A percentile compares a stretch with the other conserved stretches of the same genome.
phyloP scores from a whole-genome alignment of 1,284 basidiomycete species.

The Cystobasidium slooffiae region DNA sequence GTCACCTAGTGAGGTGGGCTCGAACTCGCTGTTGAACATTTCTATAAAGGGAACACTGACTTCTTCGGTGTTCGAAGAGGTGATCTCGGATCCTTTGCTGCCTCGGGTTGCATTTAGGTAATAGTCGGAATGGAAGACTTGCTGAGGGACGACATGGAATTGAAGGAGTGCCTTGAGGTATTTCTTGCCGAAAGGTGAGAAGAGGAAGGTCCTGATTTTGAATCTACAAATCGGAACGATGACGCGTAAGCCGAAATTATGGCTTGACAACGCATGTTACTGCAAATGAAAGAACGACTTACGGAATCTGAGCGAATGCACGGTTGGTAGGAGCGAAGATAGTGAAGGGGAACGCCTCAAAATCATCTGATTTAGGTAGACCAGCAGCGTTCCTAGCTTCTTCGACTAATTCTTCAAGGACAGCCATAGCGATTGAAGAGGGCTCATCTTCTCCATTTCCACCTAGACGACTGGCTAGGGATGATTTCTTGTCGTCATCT shows the following conservation, averaged over 20 bases:
- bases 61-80: constrained; percentile 17
- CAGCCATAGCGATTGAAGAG: constrained; percentile 27
- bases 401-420: constrained; percentile 33
- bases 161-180: constrained; percentile 51
- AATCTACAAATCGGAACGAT: constrained; percentile 18
- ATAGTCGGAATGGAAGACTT: constrained; percentile 52
- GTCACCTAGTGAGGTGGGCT: constrained; percentile 35
- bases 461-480: constrained; percentile 16
- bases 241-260: not conserved
- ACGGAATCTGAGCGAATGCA: constrained; percentile 45
- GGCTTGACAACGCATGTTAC: not conserved
- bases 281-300: not conserved
- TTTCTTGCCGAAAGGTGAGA: constrained; percentile 51
- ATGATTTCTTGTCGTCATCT: constrained; percentile 34
- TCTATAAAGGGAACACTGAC: not conserved
- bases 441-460: constrained; percentile 20
- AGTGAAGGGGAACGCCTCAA: constrained; percentile 46
- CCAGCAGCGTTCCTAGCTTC: constrained; percentile 48
- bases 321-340: constrained; percentile 51
- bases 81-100: not conserved
- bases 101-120: constrained; percentile 47
- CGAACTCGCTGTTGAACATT: not conserved
- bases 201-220: constrained; percentile 49
- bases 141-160: constrained; percentile 52
- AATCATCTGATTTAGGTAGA: constrained; percentile 41